These are phyloP conservation scores for Amaranthus hypochondriacus DNA, from an alignment of 148 eudicot genomes.

Conservation along the genomic window DNA sequence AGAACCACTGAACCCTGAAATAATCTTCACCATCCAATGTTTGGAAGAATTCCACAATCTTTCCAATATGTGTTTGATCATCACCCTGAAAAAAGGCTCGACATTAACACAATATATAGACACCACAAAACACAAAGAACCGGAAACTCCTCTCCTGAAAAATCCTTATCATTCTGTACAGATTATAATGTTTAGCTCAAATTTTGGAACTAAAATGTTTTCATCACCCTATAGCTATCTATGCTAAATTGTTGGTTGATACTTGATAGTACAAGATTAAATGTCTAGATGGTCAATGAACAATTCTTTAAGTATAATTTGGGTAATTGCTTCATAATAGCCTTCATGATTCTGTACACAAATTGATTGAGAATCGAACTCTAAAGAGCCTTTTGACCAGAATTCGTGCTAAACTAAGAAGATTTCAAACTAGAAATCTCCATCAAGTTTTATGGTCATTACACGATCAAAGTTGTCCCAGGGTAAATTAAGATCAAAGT, in stretches of 20 bases:
- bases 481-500: neutral
- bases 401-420: too few relatives aligned
- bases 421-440: too few relatives aligned
- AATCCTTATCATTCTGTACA: neutral
- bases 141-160: neutral
- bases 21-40: slow-evolving; percentile 65
- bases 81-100: slow-evolving; percentile 62
- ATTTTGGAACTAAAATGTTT: neutral
- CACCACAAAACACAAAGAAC: neutral
- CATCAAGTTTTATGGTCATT: too few relatives aligned
- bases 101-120: neutral
- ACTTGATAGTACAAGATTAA: too few relatives aligned
- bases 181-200: neutral
- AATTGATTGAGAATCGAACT: neutral
- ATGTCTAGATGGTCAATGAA: neutral
- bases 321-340: neutral
- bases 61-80: slow-evolving; percentile 63
- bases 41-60: slow-evolving; percentile 71
- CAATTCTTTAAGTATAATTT: neutral
- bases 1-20: slow-evolving; percentile 96
- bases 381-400: neutral
- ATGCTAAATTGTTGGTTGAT: too few relatives aligned
- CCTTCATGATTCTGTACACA: slow-evolving; percentile 3
- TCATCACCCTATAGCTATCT: neutral
- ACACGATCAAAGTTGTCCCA: neutral